These are phyloP conservation scores for Psilocybe sp. DNA, from an alignment of 768 basidiomycete species.

Conservation along the genomic window DNA sequence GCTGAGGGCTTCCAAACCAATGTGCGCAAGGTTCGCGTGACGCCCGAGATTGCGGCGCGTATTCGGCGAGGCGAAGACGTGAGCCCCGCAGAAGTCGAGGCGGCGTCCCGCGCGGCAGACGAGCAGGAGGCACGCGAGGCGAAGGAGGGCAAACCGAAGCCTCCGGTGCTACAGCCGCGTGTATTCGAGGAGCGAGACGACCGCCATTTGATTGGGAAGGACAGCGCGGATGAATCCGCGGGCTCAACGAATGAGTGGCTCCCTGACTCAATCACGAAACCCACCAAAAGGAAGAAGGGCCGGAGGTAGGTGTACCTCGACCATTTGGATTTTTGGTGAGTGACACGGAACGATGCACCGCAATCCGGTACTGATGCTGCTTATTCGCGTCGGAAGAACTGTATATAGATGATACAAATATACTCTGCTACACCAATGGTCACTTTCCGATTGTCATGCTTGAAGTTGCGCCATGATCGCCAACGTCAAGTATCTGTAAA, in stretches of 20 bases:
- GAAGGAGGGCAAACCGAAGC: conserved; percentile 5
- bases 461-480: too few relatives aligned
- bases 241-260: conserved; percentile 47
- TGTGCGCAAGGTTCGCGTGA: conserved; percentile 46
- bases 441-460: too few relatives aligned
- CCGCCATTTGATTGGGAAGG: conserved; percentile 13
- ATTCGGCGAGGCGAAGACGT: conserved; percentile 51
- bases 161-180: conserved; percentile 12
- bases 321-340: not conserved
- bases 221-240: conserved; percentile 15
- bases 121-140: conserved; percentile 23
- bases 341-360: not conserved
- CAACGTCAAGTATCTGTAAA: too few relatives aligned
- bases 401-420: too few relatives aligned
- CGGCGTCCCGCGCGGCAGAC: conserved; percentile 41
- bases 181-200: conserved; percentile 23
- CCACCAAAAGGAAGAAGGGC: conserved; percentile 40
- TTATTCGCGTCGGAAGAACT: too few relatives aligned
- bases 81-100: conserved; percentile 49
- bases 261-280: conserved; percentile 43
- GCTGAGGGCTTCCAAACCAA: conserved; percentile 57
- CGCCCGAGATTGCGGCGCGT: conserved; percentile 54
- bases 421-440: too few relatives aligned
- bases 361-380: not conserved
- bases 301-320: conserved; percentile 8